Evolutionary conservation across 345 rosid genomes (phyloP).

Genomic region (Eucalyptus pauciflora): DNA sequence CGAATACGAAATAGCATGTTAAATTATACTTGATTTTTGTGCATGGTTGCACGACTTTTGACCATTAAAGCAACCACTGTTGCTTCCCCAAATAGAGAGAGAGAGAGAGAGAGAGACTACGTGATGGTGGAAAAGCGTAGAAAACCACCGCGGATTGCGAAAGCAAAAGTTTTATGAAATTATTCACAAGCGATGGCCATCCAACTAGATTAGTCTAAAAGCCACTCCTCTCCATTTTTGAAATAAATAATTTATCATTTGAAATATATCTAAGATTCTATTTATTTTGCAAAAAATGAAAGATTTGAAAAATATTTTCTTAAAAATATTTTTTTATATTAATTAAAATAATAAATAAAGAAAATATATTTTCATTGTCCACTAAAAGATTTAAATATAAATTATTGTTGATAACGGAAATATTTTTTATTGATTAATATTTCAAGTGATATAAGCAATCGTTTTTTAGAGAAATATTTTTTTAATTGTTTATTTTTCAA

Average conservation of each 20-base stretch:
- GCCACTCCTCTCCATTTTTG: background rate
- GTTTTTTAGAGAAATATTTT: no score
- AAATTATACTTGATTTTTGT: background rate
- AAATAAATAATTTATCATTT: no score
- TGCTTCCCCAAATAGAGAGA: background rate
- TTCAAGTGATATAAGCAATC: rapidly evolving
- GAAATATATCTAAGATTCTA: background rate
- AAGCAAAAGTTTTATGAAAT: background rate
- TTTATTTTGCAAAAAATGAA: no score
- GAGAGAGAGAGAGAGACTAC: background rate
- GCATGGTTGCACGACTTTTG: background rate
- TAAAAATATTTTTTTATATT: no score
- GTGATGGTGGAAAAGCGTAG: background rate
- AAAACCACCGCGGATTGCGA: background rate
- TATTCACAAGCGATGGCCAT: background rate
- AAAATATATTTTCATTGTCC: no score
- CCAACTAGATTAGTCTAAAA: background rate
- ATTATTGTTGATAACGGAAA: rapidly evolving
- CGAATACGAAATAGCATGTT: background rate
- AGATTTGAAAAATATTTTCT: no score
- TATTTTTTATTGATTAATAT: no score
- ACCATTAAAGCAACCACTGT: background rate
- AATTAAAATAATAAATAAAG: no score
- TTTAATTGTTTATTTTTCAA: no score
- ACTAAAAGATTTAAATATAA: background rate